A percentile compares a stretch with the other conserved stretches of the same genome.
These are phyloP conservation scores for Smithsoniella earleae DNA, from an alignment of 163 green algal species.

Conservation along the genomic window DNA sequence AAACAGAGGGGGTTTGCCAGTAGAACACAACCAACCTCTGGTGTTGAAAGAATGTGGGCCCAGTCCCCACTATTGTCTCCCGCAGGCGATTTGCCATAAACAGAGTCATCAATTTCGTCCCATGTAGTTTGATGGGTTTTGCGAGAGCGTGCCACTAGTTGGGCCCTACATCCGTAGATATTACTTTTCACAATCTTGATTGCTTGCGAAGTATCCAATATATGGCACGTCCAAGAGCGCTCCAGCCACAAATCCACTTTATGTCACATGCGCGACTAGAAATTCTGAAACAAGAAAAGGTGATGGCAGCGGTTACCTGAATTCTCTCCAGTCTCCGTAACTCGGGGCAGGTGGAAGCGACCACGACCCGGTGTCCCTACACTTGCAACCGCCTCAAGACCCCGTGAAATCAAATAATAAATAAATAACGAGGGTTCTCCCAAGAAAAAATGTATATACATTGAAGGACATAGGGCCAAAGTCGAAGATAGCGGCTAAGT, in stretches of 20 bases:
- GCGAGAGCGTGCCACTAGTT: conserved; percentile 18
- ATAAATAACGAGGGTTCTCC: neutral
- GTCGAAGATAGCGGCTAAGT: no score
- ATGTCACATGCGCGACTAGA: no score
- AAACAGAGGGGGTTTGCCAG: conserved; percentile 51
- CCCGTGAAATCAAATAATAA: neutral
- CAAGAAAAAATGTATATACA: neutral
- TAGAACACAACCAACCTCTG: conserved; percentile 52
- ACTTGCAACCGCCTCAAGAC: neutral
- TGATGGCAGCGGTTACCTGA: conserved; percentile 22
- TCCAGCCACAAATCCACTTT: no score
- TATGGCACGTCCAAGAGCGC: no score
- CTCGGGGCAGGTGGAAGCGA: neutral
- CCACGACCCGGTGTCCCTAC: conserved; percentile 8
- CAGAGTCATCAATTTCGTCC: conserved; percentile 18
- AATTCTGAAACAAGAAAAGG: neutral
- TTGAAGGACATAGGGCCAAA: no score
- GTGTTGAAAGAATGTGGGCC: conserved; percentile 42
- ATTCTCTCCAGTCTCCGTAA: conserved; percentile 18
- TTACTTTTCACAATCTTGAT: no score
- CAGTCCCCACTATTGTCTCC: conserved; percentile 32
- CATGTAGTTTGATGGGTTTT: conserved; percentile 4
- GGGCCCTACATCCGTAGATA: conserved; percentile 1
- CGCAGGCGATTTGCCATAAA: neutral
- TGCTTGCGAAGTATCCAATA: no score